Evolutionary conservation across 1,284 basidiomycete species (phyloP), one percentile per base, ranked within the genome.

Genomic region (Trichosporon inkin): DNA sequence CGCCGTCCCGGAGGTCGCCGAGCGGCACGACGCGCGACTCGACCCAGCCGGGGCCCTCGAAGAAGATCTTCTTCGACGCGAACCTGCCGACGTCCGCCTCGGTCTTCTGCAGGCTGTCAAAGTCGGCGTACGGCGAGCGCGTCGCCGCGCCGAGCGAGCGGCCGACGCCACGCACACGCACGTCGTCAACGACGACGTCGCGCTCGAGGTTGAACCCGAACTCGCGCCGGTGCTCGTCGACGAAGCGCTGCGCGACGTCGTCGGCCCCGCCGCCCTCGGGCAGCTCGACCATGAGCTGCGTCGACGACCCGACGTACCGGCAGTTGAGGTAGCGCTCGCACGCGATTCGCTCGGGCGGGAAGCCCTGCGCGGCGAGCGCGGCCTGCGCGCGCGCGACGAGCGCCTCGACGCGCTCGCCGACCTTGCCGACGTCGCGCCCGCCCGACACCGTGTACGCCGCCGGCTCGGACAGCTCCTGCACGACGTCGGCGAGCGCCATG

Each of bases 321-420:
- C 69, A 67, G 66, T 73, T 75, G 44, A 74, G 63, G 62, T 72
- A 75, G 16, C 57, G 83, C 73, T 96, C 92, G 4, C 87, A 78
- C 51, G 81, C 79, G 51, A 96, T 84, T n/a, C 86, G 83, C 2
- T 84, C 81, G 10, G 80, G 83, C 62, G 85, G 82, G 75, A 96
- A 96, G 1, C 94, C 94, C 76, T 97, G 92, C 20, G 81, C 81
- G 58, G 79, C 72, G 17, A 97, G 82, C 68, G 91, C 89, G 2
- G 76, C 74, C 44, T 79, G 80, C 1, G 92, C 90, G 17, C 84
- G 56, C 8, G 56, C 14, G n/a, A 70, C 68, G 13, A 74, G 62
- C 0, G 55, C 58, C 0, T 53, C 61, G 37, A 71, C 65, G n/a
- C 71, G 67, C 34, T 63, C 60, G 1, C 57, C 24, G 13, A 72